Conservation (phyloP, 2,329 filamentous ascomycete genomes). For the Phialophora expanda region DNA sequence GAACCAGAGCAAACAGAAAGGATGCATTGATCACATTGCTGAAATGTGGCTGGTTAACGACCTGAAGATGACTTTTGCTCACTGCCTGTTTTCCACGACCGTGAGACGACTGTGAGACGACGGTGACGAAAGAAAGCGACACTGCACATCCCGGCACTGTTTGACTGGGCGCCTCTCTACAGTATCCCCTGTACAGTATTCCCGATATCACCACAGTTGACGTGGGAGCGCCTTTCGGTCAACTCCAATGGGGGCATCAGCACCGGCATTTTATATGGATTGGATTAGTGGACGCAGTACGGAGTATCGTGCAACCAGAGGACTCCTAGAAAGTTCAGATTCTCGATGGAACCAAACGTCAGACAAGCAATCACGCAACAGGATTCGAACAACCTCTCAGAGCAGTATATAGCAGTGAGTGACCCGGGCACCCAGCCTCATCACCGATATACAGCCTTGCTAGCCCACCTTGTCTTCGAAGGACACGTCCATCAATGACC, state of each 20-base stretch:
- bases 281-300: not conserved
- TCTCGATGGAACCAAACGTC: not conserved
- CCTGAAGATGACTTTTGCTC: not conserved
- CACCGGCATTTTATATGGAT: not conserved
- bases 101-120: not conserved
- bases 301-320: not conserved
- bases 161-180: not conserved
- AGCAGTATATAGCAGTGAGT: not conserved
- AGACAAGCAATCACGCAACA: not conserved
- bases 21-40: not conserved
- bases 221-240: not conserved
- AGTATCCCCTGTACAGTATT: not conserved
- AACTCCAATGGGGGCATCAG: not conserved
- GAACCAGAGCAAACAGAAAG: not conserved
- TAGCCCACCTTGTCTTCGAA: too few species aligned
- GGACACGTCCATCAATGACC: too few species aligned
- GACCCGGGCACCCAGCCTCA: not conserved
- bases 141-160: not conserved
- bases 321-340: not conserved
- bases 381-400: not conserved
- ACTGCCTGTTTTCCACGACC: not conserved
- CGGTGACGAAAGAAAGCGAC: not conserved
- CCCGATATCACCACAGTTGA: not conserved
- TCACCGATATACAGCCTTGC: too few species aligned
- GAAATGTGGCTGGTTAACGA: not conserved